Evolutionary conservation across 2,329 filamentous ascomycete species (phyloP).

Genomic region (Monosporascus ibericus): DNA sequence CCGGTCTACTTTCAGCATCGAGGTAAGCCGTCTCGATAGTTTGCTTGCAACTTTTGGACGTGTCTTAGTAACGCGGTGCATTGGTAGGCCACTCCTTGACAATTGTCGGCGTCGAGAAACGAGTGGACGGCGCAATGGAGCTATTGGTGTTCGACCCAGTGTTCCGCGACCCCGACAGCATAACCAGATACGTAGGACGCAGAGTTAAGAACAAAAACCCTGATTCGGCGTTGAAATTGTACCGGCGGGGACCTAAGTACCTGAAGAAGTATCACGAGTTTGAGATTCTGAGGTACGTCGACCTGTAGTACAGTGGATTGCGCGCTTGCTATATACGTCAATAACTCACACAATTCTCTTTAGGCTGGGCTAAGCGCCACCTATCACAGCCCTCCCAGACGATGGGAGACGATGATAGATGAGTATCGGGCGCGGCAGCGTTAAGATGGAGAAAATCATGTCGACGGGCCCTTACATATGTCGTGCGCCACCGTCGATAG

Average conservation of each 20-base stretch:
- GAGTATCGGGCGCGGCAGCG: too few relatives aligned
- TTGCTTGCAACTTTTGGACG: not conserved
- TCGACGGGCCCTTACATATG: too few relatives aligned
- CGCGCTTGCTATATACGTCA: too few relatives aligned
- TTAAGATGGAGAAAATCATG: too few relatives aligned
- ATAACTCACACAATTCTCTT: not conserved
- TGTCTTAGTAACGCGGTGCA: not conserved
- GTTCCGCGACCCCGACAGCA: conserved; percentile 61
- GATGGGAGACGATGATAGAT: too few relatives aligned
- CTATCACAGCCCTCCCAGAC: not conserved
- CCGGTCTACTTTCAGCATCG: conserved; percentile 89
- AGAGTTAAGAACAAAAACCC: conserved; percentile 40
- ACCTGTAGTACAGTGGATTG: not conserved
- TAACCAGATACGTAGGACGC: conserved; percentile 52
- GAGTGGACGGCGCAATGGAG: conserved; percentile 55
- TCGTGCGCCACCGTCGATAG: too few relatives aligned
- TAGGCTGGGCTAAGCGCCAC: not conserved
- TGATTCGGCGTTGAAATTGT: conserved; percentile 58
- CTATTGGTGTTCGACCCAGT: conserved; percentile 86
- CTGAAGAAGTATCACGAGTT: conserved; percentile 69
- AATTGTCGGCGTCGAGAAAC: conserved; percentile 76
- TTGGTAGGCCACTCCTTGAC: conserved; percentile 75
- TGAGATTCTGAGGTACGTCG: conserved; percentile 65
- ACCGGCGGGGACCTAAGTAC: conserved; percentile 64
- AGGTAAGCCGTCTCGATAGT: conserved; percentile 35